A percentile compares a stretch with the other conserved stretches of the same genome.
Evolutionary conservation across 805 yeast species (phyloP).

Genomic region (Yamadazyma sp.): DNA sequence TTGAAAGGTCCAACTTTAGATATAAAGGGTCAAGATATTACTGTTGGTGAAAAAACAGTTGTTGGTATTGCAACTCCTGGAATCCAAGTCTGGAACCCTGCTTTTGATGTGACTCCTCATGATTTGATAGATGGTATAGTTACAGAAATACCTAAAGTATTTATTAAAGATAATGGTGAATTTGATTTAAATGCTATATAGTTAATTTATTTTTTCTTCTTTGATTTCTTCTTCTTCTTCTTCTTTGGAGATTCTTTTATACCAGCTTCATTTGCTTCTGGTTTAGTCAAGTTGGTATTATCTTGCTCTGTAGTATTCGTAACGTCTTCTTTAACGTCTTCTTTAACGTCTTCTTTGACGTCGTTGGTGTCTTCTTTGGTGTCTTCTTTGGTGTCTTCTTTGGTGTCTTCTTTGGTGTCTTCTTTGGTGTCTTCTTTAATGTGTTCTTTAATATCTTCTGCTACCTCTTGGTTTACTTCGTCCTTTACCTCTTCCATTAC

Average conservation of each 20-base stretch:
- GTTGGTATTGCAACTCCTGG: conserved; percentile 84
- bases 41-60: conserved; percentile 39
- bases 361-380: too few relatives aligned
- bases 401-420: conserved; percentile 1
- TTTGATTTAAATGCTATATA: conserved; percentile 38
- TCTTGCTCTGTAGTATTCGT: conserved; percentile 1
- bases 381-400: conserved; percentile 5
- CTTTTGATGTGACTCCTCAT: conserved; percentile 91
- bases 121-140: conserved; percentile 81
- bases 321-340: too few relatives aligned
- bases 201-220: conserved; percentile 3
- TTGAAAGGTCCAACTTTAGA: conserved; percentile 55
- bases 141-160: conserved; percentile 63
- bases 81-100: conserved; percentile 91
- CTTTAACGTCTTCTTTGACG: too few relatives aligned
- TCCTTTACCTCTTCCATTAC: conserved; percentile 1
- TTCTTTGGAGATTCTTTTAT: conserved; percentile 12
- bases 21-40: conserved; percentile 18
- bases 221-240: conserved; percentile 13
- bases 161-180: conserved; percentile 49
- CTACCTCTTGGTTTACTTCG: conserved; percentile 3
- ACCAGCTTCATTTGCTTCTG: too few relatives aligned
- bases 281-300: too few relatives aligned
- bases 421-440: conserved; percentile 2
- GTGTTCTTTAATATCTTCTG: neutral